Conservation (phyloP, 495 filamentous ascomycete genomes). For the Filosporella fistucella region DNA sequence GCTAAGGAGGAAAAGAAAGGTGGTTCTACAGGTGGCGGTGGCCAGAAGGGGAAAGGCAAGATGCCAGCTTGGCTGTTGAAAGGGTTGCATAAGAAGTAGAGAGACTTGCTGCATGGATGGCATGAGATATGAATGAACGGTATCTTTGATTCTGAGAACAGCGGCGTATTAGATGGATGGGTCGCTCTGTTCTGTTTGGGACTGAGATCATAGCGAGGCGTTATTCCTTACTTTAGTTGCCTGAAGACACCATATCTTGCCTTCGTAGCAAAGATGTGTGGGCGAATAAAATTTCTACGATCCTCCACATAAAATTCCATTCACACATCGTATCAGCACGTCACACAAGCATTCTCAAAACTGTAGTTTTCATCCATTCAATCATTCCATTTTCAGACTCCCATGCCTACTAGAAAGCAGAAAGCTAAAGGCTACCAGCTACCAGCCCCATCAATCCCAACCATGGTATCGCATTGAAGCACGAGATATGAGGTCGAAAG, state of each 20-base stretch:
- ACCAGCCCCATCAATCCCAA: slow-evolving; percentile 11
- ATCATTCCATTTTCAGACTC: slow-evolving; percentile 6
- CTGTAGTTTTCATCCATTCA: too few relatives aligned
- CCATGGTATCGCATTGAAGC: slow-evolving; percentile 19
- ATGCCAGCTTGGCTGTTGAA: slow-evolving; percentile 40
- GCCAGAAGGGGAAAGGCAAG: slow-evolving; percentile 34
- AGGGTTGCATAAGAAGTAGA: slow-evolving; percentile 48
- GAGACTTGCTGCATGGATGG: slow-evolving; percentile 8
- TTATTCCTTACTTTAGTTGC: too few relatives aligned
- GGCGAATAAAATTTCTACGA: too few relatives aligned
- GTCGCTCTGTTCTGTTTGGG: too few relatives aligned
- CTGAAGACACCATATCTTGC: too few relatives aligned
- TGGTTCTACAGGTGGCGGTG: slow-evolving; percentile 24
- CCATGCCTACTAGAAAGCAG: background rate
- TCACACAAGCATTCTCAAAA: too few relatives aligned
- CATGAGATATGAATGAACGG: slow-evolving; percentile 5
- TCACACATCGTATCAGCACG: too few relatives aligned
- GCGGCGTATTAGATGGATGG: too few relatives aligned
- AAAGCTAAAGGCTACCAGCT: too few relatives aligned
- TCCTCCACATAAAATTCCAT: too few relatives aligned
- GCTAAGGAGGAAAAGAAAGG: slow-evolving; percentile 27
- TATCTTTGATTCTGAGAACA: too few relatives aligned
- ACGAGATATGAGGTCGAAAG: background rate
- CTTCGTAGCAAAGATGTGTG: too few relatives aligned
- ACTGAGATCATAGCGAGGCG: slow-evolving; percentile 26